Evolutionary conservation across 345 rosid genomes (phyloP).

Genomic region (Eucalyptus guilfoylei): DNA sequence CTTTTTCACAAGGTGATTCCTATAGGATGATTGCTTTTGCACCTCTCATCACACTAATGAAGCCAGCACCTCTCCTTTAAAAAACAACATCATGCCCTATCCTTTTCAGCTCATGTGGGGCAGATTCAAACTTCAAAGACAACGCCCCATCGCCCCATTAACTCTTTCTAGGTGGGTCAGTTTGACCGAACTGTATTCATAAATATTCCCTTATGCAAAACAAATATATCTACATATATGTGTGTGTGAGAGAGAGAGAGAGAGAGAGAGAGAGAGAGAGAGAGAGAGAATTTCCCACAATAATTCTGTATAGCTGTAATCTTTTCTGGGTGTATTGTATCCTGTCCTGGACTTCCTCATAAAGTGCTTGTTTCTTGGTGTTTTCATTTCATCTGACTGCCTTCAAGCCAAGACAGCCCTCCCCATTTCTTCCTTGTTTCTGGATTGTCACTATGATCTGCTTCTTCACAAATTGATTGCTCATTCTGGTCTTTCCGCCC

Average conservation of each 20-base stretch:
- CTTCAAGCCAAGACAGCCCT: neutral
- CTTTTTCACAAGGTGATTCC: neutral
- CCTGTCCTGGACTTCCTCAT: neutral
- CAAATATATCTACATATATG: too few relatives aligned
- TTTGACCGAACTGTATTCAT: constrained; percentile 16
- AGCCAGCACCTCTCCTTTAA: neutral
- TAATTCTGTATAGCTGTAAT: constrained; percentile 5
- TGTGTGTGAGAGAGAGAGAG: neutral
- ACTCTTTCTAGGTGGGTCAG: constrained; percentile 14
- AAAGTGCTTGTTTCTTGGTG: neutral
- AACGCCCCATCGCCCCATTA: neutral
- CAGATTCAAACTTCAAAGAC: neutral
- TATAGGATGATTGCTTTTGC: neutral
- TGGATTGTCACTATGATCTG: neutral
- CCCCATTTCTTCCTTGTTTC: neutral
- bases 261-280: neutral
- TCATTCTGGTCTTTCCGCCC: neutral
- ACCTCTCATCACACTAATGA: neutral
- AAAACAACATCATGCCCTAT: neutral
- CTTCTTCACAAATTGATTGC: neutral
- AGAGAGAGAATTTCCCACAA: neutral
- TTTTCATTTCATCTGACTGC: neutral
- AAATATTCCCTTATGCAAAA: neutral
- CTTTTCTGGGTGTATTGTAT: neutral
- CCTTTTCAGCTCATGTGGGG: neutral